These are phyloP conservation scores for Oenanthe sinensis DNA, from an alignment of 129 eudicot species.

Conservation along the genomic window DNA sequence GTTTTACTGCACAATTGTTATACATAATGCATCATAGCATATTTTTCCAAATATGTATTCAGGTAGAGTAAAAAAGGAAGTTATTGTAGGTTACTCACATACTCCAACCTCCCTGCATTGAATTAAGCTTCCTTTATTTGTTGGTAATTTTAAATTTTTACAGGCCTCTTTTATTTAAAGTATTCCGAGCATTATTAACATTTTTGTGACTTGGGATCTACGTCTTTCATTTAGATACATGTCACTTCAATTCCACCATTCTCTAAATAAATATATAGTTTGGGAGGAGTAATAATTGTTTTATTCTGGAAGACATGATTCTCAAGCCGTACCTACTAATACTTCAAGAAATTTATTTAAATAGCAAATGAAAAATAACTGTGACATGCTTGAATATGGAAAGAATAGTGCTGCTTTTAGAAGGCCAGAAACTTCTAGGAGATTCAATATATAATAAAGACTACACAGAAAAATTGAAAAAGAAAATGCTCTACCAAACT, in stretches of 20 bases:
- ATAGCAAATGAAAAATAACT: background rate
- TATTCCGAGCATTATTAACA: background rate
- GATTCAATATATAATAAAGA: background rate
- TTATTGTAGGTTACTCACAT: background rate
- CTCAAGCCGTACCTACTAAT: background rate
- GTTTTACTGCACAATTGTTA: background rate
- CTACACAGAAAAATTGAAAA: background rate
- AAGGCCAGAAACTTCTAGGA: background rate
- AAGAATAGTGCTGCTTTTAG: background rate
- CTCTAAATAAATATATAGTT: background rate
- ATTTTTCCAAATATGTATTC: background rate
- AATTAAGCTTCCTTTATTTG: background rate
- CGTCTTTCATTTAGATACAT: background rate
- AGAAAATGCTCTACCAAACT: conserved; percentile 6
- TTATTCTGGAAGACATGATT: background rate
- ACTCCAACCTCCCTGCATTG: background rate
- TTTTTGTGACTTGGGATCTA: background rate
- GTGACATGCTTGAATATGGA: background rate
- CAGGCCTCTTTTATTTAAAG: background rate
- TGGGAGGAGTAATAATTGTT: background rate
- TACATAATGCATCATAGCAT: background rate
- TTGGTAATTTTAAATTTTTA: background rate
- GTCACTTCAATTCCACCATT: background rate
- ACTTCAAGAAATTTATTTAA: background rate
- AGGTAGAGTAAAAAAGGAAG: background rate